Evolutionary conservation across 2,329 filamentous ascomycete genomes (phyloP).

Genomic region (Trichophyton rubrum): DNA sequence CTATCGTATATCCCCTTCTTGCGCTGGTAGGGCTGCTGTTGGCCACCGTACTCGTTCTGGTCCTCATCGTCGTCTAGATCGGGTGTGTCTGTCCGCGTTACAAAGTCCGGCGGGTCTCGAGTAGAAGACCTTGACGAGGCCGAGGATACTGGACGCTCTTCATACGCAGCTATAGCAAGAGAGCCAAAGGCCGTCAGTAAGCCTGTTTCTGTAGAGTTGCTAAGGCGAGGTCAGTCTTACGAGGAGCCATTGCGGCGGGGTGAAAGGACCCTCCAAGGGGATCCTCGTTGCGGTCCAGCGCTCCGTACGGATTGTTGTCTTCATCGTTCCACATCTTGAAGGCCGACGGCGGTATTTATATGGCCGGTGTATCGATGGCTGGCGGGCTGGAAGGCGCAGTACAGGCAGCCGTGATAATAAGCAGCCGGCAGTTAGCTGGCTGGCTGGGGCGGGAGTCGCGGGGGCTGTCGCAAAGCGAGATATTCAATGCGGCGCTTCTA

Average conservation of each 20-base stretch:
- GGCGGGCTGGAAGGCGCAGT: not conserved
- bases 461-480: not conserved
- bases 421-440: no score
- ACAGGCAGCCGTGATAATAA: not conserved
- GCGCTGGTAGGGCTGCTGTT: slow-evolving; percentile 39
- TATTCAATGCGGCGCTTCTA: not conserved
- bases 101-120: slow-evolving; percentile 49
- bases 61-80: slow-evolving; percentile 26
- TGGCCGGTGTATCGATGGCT: not conserved
- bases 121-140: slow-evolving; percentile 61
- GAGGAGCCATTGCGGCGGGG: slow-evolving; percentile 35
- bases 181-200: not conserved
- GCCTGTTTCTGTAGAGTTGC: not conserved
- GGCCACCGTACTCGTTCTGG: slow-evolving; percentile 33
- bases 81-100: slow-evolving; percentile 41
- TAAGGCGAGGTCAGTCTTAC: slow-evolving; percentile 27
- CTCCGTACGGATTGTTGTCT: slow-evolving; percentile 95
- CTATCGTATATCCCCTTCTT: slow-evolving; percentile 88
- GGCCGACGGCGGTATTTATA: not conserved
- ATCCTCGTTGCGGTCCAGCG: slow-evolving; percentile 78
- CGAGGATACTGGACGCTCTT: slow-evolving; percentile 49
- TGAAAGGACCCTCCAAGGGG: slow-evolving; percentile 54
- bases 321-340: slow-evolving; percentile 90
- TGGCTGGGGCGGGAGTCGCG: no score
- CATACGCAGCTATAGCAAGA: slow-evolving; percentile 31